Base-by-base conservation (phyloP, 2,329 filamentous ascomycete genomes). In the Paraconiothyrium brasiliense region DNA sequence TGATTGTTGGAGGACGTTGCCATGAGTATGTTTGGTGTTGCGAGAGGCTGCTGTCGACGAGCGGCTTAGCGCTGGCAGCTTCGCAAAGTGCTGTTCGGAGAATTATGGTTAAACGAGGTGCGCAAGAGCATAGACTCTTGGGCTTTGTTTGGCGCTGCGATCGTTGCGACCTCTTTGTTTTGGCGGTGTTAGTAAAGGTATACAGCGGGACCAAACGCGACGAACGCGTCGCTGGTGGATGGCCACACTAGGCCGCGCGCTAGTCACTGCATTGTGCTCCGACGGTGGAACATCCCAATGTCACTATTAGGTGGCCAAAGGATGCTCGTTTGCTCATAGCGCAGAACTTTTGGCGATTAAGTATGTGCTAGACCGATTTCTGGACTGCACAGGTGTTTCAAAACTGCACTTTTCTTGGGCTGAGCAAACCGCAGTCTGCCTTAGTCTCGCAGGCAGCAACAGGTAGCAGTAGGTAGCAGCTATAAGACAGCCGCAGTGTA, bases 1-100 rank as follows among this genome's bases (percentile, higher is more conserved):
- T 85, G 84, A 66, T 85, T 84, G 59, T 81, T 78, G 65, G 83
- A 74, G 60, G 82, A 83, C 73, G 83, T 84, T 66, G 85, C 84
- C 85, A 86, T 85, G 63, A 35, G 39, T n/a, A 56, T 50, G 46
- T n/a, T 41, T 47, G 39, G 41, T 7, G 20, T 35, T 39, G 34
- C 35, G 13, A 41, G 35, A 41, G 50, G 35, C 8, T 32, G 16
- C 7, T 9, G 32, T n/a, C 9, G 52, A 27, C 16, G 11, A 35
- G 27, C 10, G 51, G 27, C 9, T 6, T 55, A 8, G 37, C 7
- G 14, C 20, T 16, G 27, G 22, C 4, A 10, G 39, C 13, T 27
- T 52, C 20, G 34, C 32, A 39, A 22, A 22, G 20, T 30, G 50
- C 13, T 7, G 10, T 22, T 16, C 20, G 37, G 22, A 24, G 20